Evolutionary conservation across 352 stramenopile species (phyloP), one percentile per base, ranked within the genome.

Genomic region (Phytopythium montanum): DNA sequence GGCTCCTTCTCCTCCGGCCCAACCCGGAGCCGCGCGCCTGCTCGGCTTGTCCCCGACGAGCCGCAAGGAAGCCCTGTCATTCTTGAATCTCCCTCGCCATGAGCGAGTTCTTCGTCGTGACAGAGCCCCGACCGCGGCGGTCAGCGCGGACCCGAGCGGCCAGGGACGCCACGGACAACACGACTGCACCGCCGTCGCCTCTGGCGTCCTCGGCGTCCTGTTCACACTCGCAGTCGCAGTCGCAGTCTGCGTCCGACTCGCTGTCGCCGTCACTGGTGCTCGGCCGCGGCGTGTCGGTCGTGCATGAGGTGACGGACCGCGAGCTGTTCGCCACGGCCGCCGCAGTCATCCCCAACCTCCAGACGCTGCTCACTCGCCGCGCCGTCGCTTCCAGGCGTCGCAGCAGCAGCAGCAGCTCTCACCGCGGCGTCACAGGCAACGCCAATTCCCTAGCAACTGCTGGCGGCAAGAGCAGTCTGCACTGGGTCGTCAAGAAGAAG

Each of bases 401-500:
- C 21, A 46, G 25, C n/a, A 44, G 52, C 36, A 46, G 25, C 52
- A 46, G 21, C 36, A 50, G 44, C 13, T 2, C n/a, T 13, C 44
- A 50, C 23, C 44, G 44, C 44, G 21, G 44, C 12, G 14, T 19
- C 44, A 4, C 44, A 8, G 21, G 16, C 50, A 33, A 33, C 14
- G 9, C 31, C 36, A 36, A 23, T 18, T 23, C 19, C 0, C 9
- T 13, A 8, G 18, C 21, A 16, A 25, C 23, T 9, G 36, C 23
- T 9, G 21, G 36, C 34, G 25, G 9, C 25, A 59, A 29, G 53
- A 59, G n/a, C 53, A 49, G 19, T 12, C 53, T 59, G 25, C 53
- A 59, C 48, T 80, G 72, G 72, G 60, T 77, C n/a, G 59, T 72
- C 48, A 70, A 73, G 56, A 77, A 71, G 57, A 70, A 75, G 59